A percentile compares a stretch with the other conserved stretches of the same genome.
Conservation (phyloP, 129 eudicot genomes). For the Helichrysum umbraculigerum region DNA sequence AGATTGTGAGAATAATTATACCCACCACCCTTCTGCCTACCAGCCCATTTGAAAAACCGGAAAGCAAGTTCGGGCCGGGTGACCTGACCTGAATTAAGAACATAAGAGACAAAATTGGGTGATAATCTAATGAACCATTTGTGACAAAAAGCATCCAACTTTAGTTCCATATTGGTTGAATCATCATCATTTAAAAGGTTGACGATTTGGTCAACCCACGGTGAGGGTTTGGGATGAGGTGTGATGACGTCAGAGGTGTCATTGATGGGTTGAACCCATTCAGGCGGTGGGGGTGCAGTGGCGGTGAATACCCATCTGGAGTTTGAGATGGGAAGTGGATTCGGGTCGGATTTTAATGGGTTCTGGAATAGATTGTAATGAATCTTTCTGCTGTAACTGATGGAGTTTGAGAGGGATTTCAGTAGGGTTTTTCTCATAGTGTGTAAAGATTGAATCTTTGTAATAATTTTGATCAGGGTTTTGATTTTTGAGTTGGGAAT, state of each 20-base stretch:
- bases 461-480: background rate
- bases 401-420: slow-evolving; percentile 35
- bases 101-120: slow-evolving; percentile 62
- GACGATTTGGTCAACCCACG: slow-evolving; percentile 67
- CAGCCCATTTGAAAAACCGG: slow-evolving; percentile 83
- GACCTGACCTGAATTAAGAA: slow-evolving; percentile 47
- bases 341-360: slow-evolving; percentile 16
- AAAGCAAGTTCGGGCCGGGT: slow-evolving; percentile 48
- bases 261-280: slow-evolving; percentile 81
- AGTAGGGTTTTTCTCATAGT: background rate
- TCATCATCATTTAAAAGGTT: slow-evolving; percentile 39
- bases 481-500: background rate
- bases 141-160: slow-evolving; percentile 51
- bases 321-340: slow-evolving; percentile 28
- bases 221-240: slow-evolving; percentile 56
- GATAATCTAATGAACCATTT: slow-evolving; percentile 68
- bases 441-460: background rate
- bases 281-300: slow-evolving; percentile 70
- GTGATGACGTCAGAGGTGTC: slow-evolving; percentile 70
- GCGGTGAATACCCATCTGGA: slow-evolving; percentile 41
- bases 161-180: slow-evolving; percentile 52
- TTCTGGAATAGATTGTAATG: background rate
- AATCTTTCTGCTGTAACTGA: slow-evolving; percentile 14
- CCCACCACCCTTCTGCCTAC: slow-evolving; percentile 64
- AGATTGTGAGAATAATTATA: slow-evolving; percentile 52